Percentiles rank a stretch among this genome's conserved stretches.
phyloP scores from a whole-genome alignment of 257 asterid species.

The Hygrophila difformis region DNA sequence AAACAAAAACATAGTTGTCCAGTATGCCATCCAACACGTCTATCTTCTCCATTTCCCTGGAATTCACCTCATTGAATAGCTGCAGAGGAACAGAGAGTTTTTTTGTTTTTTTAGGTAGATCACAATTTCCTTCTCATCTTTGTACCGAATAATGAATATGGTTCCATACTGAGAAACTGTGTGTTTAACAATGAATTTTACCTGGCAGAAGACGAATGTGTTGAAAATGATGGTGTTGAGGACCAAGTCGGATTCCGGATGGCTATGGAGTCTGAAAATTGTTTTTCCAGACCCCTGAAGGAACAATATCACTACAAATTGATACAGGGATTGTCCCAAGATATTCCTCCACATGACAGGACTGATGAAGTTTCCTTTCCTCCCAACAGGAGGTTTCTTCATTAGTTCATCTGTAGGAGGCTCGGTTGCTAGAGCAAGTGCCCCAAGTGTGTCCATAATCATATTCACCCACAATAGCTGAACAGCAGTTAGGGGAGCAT shows the following conservation, averaged over 20 bases:
- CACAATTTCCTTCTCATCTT: too few relatives aligned
- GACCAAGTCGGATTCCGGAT: conserved; percentile 48
- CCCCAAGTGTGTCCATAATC: conserved; percentile 98
- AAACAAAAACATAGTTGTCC: conserved; percentile 47
- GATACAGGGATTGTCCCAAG: conserved; percentile 80
- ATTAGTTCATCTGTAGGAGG: conserved; percentile 81
- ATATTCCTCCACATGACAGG: conserved; percentile 94
- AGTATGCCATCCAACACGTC: conserved; percentile 52
- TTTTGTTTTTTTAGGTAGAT: too few relatives aligned
- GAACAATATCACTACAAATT: conserved; percentile 74
- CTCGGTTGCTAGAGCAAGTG: conserved; percentile 94
- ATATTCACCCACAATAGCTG: conserved; percentile 97
- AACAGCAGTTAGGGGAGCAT: conserved; percentile 91
- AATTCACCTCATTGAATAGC: conserved; percentile 74
- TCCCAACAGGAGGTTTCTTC: conserved; percentile 88
- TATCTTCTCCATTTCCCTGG: conserved; percentile 62
- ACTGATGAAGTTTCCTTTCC: conserved; percentile 71
- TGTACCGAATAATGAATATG: too few relatives aligned
- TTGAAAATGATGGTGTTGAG: conserved; percentile 92
- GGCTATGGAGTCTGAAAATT: conserved; percentile 37
- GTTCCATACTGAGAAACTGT: too few relatives aligned
- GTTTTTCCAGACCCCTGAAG: conserved; percentile 68
- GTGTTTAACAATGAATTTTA: conserved; percentile 21
- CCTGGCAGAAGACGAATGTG: conserved; percentile 96
- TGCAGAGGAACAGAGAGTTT: conserved; percentile 17